phyloP scores from a whole-genome alignment of 129 eudicot genomes.

The Centella asiatica region DNA sequence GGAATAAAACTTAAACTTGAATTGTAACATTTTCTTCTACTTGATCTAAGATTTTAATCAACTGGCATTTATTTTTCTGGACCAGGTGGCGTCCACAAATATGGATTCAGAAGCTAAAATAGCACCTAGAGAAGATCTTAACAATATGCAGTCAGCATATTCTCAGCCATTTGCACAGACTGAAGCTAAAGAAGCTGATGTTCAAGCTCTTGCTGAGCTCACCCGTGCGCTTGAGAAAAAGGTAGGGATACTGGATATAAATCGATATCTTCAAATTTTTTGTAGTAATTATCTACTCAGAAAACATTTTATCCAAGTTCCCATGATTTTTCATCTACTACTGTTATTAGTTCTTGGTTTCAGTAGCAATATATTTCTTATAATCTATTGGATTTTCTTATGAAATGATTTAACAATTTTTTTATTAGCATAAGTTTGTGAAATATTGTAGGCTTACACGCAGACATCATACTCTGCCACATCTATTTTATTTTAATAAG shows the following conservation, averaged over 20 bases:
- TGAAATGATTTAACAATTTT: too few species aligned
- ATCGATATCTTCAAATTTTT: background rate
- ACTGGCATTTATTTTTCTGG: slow-evolving; percentile 1
- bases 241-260: slow-evolving; percentile 25
- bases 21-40: background rate
- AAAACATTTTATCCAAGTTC: background rate
- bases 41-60: background rate
- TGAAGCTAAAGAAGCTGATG: slow-evolving; percentile 82
- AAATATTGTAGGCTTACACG: too few species aligned
- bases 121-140: slow-evolving; percentile 34
- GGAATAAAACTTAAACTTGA: too few species aligned
- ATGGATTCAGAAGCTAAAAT: slow-evolving; percentile 32
- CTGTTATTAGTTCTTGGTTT: too few species aligned
- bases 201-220: slow-evolving; percentile 79
- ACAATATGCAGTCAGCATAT: slow-evolving; percentile 31
- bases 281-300: background rate
- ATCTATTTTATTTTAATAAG: too few species aligned
- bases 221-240: slow-evolving; percentile 85
- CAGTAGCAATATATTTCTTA: too few species aligned
- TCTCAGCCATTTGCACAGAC: slow-evolving; percentile 38
- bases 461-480: too few species aligned
- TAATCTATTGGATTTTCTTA: too few species aligned
- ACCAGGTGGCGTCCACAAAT: slow-evolving; percentile 47
- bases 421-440: too few species aligned
- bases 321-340: background rate